A percentile compares a stretch with the other conserved stretches of the same genome.
These are phyloP conservation scores for Pseudocercospora fuligena DNA, from an alignment of 2,329 filamentous ascomycete genomes.

Conservation along the genomic window DNA sequence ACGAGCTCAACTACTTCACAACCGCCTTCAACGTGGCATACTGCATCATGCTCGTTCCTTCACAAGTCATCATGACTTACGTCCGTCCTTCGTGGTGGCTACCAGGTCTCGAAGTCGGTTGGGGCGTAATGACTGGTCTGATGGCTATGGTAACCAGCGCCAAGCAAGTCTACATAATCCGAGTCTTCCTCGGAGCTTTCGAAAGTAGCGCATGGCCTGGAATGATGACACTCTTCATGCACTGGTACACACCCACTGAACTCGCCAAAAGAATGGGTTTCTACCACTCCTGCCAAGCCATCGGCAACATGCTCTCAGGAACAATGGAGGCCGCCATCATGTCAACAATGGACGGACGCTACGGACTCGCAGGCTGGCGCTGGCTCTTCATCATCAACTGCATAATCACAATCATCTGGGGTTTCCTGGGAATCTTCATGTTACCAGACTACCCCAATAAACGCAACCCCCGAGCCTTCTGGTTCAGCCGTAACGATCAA, in stretches of 20 bases:
- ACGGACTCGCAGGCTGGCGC: constrained; percentile 43
- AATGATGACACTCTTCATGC: constrained; percentile 50
- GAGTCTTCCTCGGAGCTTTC: constrained; percentile 35
- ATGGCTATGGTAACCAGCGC: constrained; percentile 39
- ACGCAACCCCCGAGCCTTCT: constrained; percentile 46
- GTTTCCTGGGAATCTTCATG: constrained; percentile 41
- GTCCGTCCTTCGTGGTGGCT: constrained; percentile 42
- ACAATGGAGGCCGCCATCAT: constrained; percentile 37
- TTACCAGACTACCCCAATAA: constrained; percentile 47
- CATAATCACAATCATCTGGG: constrained; percentile 45
- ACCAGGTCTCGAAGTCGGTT: constrained; percentile 35
- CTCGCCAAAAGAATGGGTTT: constrained; percentile 34
- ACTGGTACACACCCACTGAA: constrained; percentile 37
- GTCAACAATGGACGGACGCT: constrained; percentile 39
- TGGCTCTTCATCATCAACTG: constrained; percentile 47
- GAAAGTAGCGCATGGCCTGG: constrained; percentile 50
- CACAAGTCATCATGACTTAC: constrained; percentile 48
- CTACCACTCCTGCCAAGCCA: constrained; percentile 34
- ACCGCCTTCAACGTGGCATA: constrained; percentile 49
- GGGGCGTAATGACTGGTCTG: constrained; percentile 36
- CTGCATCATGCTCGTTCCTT: constrained; percentile 47
- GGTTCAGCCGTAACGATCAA: constrained; percentile 52
- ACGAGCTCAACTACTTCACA: constrained; percentile 43
- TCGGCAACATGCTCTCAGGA: constrained; percentile 35
- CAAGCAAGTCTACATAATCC: constrained; percentile 36